Evolutionary conservation across 2,329 filamentous ascomycete genomes (phyloP).

Genomic region (Pyricularia grisea): DNA sequence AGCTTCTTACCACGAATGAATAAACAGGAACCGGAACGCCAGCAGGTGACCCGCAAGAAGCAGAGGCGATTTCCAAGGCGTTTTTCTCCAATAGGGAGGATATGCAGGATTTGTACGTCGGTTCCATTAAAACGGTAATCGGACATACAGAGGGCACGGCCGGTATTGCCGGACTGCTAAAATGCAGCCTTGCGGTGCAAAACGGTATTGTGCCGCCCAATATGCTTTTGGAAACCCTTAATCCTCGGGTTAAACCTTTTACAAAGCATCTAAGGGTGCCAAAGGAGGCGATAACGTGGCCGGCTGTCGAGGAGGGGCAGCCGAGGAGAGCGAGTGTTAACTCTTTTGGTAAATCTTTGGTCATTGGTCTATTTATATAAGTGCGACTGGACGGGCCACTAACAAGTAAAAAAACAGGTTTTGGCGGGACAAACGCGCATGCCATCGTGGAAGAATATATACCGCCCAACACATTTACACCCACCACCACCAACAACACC

Average conservation of each 20-base stretch:
- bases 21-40: constrained; percentile 16
- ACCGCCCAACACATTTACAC: background rate
- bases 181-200: constrained; percentile 9
- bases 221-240: background rate
- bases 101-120: constrained; percentile 20
- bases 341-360: constrained; percentile 11
- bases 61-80: constrained; percentile 28
- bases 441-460: constrained; percentile 12
- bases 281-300: background rate
- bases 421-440: constrained; percentile 18
- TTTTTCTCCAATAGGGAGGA: constrained; percentile 21
- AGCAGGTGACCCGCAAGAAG: constrained; percentile 25
- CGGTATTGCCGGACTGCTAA: constrained; percentile 17
- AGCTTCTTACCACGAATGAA: background rate
- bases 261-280: constrained; percentile 13
- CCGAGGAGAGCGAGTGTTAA: constrained; percentile 11
- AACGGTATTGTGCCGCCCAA: background rate
- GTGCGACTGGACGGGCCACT: background rate
- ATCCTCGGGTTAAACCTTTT: constrained; percentile 13
- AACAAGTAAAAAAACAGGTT: constrained; percentile 3
- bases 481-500: background rate
- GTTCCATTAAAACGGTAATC: constrained; percentile 27
- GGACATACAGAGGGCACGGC: constrained; percentile 42
- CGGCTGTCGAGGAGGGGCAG: no score
- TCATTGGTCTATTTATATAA: background rate